phyloP scores from a whole-genome alignment of 768 basidiomycete species.

The Pleurotus giganteus region DNA sequence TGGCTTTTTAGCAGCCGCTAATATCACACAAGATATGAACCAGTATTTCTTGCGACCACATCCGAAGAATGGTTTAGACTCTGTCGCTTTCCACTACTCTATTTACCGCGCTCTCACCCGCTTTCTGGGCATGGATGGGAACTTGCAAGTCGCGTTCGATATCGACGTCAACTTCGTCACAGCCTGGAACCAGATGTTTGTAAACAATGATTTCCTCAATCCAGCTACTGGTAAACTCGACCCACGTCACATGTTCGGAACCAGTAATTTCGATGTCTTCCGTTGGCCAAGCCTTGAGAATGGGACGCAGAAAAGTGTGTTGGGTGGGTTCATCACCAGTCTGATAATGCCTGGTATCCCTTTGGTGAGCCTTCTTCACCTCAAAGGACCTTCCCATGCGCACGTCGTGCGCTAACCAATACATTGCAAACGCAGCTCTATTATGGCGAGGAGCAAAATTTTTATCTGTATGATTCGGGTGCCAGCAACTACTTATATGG shows the following conservation, averaged over 20 bases:
- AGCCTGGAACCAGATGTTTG: constrained; percentile 91
- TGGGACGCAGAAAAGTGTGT: constrained; percentile 71
- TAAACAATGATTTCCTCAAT: constrained; percentile 85
- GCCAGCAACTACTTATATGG: constrained; percentile 91
- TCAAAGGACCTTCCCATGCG: too few relatives aligned
- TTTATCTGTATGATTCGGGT: constrained; percentile 86
- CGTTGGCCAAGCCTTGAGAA: constrained; percentile 89
- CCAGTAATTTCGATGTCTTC: constrained; percentile 94
- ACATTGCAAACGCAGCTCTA: constrained; percentile 46
- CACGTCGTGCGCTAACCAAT: too few relatives aligned
- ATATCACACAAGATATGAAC: constrained; percentile 54
- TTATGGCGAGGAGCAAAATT: constrained; percentile 92
- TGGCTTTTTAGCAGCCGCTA: constrained; percentile 67
- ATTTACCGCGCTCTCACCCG: constrained; percentile 84
- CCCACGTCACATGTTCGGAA: constrained; percentile 87
- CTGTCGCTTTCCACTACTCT: constrained; percentile 91
- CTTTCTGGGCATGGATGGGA: constrained; percentile 95
- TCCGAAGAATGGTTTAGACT: constrained; percentile 63
- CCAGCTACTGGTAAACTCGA: constrained; percentile 62
- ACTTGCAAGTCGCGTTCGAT: constrained; percentile 88
- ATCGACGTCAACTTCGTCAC: constrained; percentile 79
- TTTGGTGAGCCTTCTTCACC: constrained; percentile 43
- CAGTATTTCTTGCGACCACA: constrained; percentile 80
- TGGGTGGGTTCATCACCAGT: constrained; percentile 77
- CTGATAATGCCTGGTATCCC: constrained; percentile 87